phyloP scores from a whole-genome alignment of 345 rosid species.

The Diplotaxis tenuifolia region DNA sequence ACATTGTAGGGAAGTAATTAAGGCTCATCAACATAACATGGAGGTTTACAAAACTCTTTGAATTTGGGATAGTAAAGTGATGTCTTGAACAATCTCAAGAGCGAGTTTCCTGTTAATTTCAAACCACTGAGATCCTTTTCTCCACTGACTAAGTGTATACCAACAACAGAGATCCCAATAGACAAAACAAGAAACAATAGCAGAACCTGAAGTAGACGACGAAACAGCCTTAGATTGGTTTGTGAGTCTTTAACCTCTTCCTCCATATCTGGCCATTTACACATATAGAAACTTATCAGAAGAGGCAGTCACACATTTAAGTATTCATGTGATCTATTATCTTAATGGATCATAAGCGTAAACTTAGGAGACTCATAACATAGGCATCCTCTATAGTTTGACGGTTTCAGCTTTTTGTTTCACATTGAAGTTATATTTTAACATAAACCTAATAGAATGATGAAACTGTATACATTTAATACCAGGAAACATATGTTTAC shows the following conservation, averaged over 20 bases:
- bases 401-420: slow-evolving; percentile 15
- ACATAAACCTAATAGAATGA: neutral
- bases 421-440: neutral
- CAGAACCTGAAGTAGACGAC: slow-evolving; percentile 43
- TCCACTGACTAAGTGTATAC: slow-evolving; percentile 33
- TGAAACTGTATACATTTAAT: slow-evolving; percentile 14
- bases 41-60: neutral
- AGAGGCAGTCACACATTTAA: slow-evolving; percentile 10
- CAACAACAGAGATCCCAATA: slow-evolving; percentile 49
- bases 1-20: neutral
- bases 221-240: slow-evolving; percentile 40
- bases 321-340: neutral
- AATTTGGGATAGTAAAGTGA: neutral
- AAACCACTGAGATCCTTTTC: neutral
- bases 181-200: slow-evolving; percentile 46
- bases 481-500: neutral
- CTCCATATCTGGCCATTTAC: slow-evolving; percentile 39
- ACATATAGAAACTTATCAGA: no score
- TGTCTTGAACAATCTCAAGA: neutral
- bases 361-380: slow-evolving; percentile 3
- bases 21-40: neutral
- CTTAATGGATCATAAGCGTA: slow-evolving; percentile 3
- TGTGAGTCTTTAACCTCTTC: slow-evolving; percentile 40
- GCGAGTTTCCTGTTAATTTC: neutral
- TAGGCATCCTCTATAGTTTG: neutral